Evolutionary conservation across 768 basidiomycete species (phyloP).

Genomic region (Candolleomyces efflorescens): DNA sequence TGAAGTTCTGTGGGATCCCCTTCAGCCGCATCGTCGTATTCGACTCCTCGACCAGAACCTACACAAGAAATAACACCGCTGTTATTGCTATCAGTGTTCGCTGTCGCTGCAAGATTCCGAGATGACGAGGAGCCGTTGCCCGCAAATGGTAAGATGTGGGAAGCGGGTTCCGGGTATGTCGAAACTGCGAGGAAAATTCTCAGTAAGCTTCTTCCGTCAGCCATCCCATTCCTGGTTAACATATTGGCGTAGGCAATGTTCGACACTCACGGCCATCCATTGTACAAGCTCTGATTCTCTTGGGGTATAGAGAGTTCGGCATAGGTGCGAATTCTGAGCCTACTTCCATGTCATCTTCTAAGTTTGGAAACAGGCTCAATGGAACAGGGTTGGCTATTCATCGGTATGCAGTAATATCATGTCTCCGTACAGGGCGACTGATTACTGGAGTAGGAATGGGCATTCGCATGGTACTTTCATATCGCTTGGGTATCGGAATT

Average conservation of each 20-base stretch:
- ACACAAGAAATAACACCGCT: conserved; percentile 65
- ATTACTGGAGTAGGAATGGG: conserved; percentile 17
- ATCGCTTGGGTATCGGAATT: conserved; percentile 1
- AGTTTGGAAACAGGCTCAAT: conserved; percentile 42
- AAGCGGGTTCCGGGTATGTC: conserved; percentile 63
- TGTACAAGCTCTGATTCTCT: conserved; percentile 74
- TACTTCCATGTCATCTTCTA: neutral
- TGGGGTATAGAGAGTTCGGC: conserved; percentile 84
- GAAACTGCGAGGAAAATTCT: conserved; percentile 58
- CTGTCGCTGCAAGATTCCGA: conserved; percentile 72
- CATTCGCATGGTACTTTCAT: conserved; percentile 25
- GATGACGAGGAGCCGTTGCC: conserved; percentile 45
- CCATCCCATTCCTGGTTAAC: neutral
- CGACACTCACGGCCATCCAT: conserved; percentile 69
- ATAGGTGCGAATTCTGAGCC: conserved; percentile 37
- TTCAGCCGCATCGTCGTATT: conserved; percentile 20
- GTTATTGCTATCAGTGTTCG: conserved; percentile 75
- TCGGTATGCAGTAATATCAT: conserved; percentile 40
- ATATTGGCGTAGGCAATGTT: conserved; percentile 42
- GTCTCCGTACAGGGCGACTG: neutral
- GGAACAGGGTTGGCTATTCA: conserved; percentile 85
- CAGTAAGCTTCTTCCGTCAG: conserved; percentile 34
- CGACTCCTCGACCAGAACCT: conserved; percentile 44
- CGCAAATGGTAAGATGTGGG: conserved; percentile 59
- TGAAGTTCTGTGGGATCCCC: conserved; percentile 3